Evolutionary conservation across 768 basidiomycete genomes (phyloP), one percentile per base, ranked within the genome.

Genomic region (Pleurotus giganteus): DNA sequence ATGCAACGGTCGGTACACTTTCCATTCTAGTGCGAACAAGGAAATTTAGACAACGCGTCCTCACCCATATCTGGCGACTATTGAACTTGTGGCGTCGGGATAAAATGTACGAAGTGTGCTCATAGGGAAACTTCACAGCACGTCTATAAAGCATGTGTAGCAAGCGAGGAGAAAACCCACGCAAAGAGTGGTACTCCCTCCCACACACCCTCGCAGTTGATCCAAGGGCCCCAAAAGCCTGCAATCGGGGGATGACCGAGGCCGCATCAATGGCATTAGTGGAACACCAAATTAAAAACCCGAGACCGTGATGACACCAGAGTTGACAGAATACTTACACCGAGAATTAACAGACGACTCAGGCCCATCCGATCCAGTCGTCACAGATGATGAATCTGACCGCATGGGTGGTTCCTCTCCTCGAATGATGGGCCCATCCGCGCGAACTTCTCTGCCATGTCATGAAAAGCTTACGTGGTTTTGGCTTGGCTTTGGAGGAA

Each of bases 381-480:
- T 11, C 44, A 24, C 23, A 7, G 9, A 26, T 19, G 23, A 24
- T 26, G 23, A 23, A 45, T 28, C 27, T 45, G 2, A 45, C 44
- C 44, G 44, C 26, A 27, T 45, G 44, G 44, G 11, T 28, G 39
- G 12, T 17, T 6, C 7, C 31, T 32, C 13, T 32, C 31, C 6
- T 32, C 13, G 31, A 32, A 6, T 32, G 31, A 41, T 41, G 39
- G 44, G 21, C 19, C 9, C 23, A 21, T 4, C 21, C 9, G 44
- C 12, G n/a, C 17, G 9, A 45, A 45, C 4, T 29, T 45, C 44
- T 45, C 17, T 45, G 44, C 44, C 21, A 45, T 45, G 11, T 26
- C 44, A 45, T 45, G 39, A n/a, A 41, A 41, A 6, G 49, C 49
- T 51, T 51, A 51, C 49, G 49, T 51, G 34, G 49, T 19, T 37